Evolutionary conservation across 2,329 filamentous ascomycete genomes (phyloP).

Genomic region (Monosporascus cannonballus): DNA sequence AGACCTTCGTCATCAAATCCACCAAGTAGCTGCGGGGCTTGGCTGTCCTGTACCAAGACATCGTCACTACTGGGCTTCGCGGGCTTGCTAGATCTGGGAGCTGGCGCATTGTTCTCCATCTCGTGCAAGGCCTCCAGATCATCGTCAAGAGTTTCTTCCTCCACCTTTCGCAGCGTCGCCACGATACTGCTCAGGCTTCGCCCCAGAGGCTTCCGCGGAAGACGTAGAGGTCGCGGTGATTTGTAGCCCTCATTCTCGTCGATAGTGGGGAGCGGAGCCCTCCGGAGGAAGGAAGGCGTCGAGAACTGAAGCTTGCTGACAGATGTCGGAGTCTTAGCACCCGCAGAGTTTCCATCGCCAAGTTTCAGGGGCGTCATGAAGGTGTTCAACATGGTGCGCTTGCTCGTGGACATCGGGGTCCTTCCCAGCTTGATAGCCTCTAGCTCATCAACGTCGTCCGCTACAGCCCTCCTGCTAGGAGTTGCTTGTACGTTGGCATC

Average conservation of each 20-base stretch:
- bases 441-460: slow-evolving; percentile 21
- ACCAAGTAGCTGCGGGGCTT: slow-evolving; percentile 41
- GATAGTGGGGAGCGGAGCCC: slow-evolving; percentile 44
- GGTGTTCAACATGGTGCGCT: slow-evolving; percentile 53
- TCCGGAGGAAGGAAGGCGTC: slow-evolving; percentile 65
- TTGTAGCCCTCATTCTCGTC: slow-evolving; percentile 49
- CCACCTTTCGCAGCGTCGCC: slow-evolving; percentile 60
- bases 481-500: slow-evolving; percentile 31
- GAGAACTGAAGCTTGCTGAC: slow-evolving; percentile 54
- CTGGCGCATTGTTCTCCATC: slow-evolving; percentile 47
- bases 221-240: slow-evolving; percentile 41
- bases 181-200: slow-evolving; percentile 71
- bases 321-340: slow-evolving; percentile 40
- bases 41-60: slow-evolving; percentile 39
- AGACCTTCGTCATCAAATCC: slow-evolving; percentile 58
- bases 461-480: slow-evolving; percentile 36
- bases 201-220: slow-evolving; percentile 56
- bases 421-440: slow-evolving; percentile 30
- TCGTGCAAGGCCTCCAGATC: slow-evolving; percentile 71
- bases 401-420: slow-evolving; percentile 52
- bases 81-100: slow-evolving; percentile 7
- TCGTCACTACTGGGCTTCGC: slow-evolving; percentile 16
- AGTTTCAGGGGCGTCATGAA: slow-evolving; percentile 61
- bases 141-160: slow-evolving; percentile 65
- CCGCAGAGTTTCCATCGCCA: slow-evolving; percentile 30